Conservation (phyloP, 345 rosid species). For the Eucalyptus camaldulensis region DNA sequence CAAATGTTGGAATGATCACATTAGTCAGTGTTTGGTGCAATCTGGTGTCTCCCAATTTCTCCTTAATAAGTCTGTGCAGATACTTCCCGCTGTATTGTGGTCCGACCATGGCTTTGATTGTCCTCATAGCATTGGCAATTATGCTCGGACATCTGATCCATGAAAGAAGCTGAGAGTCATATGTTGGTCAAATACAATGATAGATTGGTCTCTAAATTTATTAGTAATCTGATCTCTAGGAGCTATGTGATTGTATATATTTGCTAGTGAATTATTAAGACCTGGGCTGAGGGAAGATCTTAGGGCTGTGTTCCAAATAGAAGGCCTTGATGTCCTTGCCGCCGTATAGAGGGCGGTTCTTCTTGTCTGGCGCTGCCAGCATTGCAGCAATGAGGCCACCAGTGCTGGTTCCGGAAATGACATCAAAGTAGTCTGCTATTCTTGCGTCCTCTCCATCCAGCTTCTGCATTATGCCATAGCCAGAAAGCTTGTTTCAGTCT, state of each 20-base stretch:
- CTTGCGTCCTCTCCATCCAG: conserved; percentile 58
- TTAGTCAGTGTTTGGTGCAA: conserved; percentile 56
- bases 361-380: conserved; percentile 43
- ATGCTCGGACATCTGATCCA: not conserved
- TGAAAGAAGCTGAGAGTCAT: not conserved
- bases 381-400: conserved; percentile 69
- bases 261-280: not conserved
- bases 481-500: not conserved
- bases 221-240: not conserved
- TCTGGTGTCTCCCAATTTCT: conserved; percentile 27
- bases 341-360: conserved; percentile 49
- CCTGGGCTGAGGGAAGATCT: conserved; percentile 44
- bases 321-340: conserved; percentile 53
- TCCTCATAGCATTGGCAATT: conserved; percentile 12
- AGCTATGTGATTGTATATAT: not conserved
- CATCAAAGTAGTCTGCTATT: conserved; percentile 64
- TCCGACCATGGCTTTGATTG: conserved; percentile 31
- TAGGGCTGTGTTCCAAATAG: conserved; percentile 34
- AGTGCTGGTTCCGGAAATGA: conserved; percentile 57
- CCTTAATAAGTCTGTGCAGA: conserved; percentile 24
- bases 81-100: conserved; percentile 56
- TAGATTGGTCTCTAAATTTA: not conserved
- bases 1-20: conserved; percentile 68
- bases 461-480: conserved; percentile 16
- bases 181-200: not conserved